Evolutionary conservation across 345 rosid species (phyloP).

Genomic region (Erucastrum elatum): DNA sequence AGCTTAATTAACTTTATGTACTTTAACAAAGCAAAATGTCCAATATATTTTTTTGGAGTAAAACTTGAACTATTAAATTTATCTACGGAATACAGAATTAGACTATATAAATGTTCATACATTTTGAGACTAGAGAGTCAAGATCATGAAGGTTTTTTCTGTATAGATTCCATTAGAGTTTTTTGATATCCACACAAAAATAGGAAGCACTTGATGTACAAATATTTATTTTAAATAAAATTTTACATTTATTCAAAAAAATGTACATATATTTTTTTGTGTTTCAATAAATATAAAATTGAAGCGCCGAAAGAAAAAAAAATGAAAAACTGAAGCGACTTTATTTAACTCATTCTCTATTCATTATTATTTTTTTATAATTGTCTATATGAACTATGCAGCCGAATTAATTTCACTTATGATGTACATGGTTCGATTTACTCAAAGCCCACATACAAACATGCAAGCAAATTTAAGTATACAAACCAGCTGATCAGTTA

Average conservation of each 20-base stretch:
- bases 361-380: not conserved
- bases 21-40: not conserved
- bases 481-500: not conserved
- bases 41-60: not conserved
- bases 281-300: not conserved
- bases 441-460: slow-evolving; percentile 8
- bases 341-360: not conserved
- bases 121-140: no score
- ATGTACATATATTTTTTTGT: not conserved
- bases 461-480: not conserved
- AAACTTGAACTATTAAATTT: not conserved
- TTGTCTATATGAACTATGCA: not conserved
- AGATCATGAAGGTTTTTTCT: no score
- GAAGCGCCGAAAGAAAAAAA: not conserved
- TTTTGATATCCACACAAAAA: no score
- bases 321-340: not conserved
- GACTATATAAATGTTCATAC: not conserved
- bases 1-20: not conserved
- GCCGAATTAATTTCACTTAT: not conserved
- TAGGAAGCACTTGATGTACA: no score
- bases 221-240: no score
- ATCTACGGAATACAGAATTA: not conserved
- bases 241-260: no score
- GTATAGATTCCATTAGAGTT: no score
- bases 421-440: not conserved